phyloP scores from a whole-genome alignment of 2,329 filamentous ascomycete species.

The Penicillium sp. region DNA sequence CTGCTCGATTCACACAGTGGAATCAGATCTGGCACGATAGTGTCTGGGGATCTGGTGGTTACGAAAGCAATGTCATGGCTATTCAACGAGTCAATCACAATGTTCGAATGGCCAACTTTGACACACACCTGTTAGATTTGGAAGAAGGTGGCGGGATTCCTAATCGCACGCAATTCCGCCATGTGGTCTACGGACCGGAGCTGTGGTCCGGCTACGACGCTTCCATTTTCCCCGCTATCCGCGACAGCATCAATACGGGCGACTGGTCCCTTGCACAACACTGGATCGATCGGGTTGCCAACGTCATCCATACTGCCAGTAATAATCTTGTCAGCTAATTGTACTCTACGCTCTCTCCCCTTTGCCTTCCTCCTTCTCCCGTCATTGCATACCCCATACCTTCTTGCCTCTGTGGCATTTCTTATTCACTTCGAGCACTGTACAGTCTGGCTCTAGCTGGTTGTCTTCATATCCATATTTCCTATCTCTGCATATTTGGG shows the following conservation, averaged over 20 bases:
- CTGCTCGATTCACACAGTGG: constrained; percentile 70
- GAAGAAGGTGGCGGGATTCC: constrained; percentile 72
- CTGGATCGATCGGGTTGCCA: constrained; percentile 69
- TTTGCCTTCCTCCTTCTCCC: background rate
- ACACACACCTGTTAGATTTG: constrained; percentile 77
- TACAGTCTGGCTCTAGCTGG: constrained; percentile 17
- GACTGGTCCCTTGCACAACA: constrained; percentile 68
- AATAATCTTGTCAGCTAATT: constrained; percentile 43
- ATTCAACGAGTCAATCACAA: constrained; percentile 73
- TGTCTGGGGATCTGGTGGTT: constrained; percentile 69
- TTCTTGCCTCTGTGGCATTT: background rate
- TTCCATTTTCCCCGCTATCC: constrained; percentile 76
- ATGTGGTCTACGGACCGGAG: constrained; percentile 83
- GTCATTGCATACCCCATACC: constrained; percentile 8
- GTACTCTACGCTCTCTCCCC: constrained; percentile 9
- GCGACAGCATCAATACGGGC: constrained; percentile 70
- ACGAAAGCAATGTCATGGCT: constrained; percentile 69
- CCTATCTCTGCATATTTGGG: constrained; percentile 15
- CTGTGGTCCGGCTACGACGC: constrained; percentile 69
- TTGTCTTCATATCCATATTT: constrained; percentile 4
- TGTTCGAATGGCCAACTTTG: constrained; percentile 73
- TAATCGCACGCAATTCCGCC: constrained; percentile 89
- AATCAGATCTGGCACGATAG: constrained; percentile 72
- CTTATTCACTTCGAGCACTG: constrained; percentile 14
- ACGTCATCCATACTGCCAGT: constrained; percentile 63